phyloP scores from a whole-genome alignment of 805 yeast genomes.

The Yamadazyma akitaensis region DNA sequence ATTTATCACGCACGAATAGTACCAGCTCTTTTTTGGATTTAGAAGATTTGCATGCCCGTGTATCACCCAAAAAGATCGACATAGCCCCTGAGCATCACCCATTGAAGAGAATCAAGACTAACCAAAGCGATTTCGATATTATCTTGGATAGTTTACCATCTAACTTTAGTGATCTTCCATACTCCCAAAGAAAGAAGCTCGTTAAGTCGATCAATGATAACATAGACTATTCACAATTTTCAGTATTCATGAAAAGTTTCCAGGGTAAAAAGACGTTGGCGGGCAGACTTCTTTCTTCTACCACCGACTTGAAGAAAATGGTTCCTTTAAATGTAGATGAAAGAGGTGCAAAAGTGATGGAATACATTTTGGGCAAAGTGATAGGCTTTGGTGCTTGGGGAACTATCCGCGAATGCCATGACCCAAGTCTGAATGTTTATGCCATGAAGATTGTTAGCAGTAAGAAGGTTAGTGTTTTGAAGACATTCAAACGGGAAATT shows the following conservation, averaged over 20 bases:
- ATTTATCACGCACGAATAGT: slow-evolving; percentile 17
- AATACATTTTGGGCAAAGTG: slow-evolving; percentile 62
- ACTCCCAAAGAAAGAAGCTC: slow-evolving; percentile 54
- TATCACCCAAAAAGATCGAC: slow-evolving; percentile 41
- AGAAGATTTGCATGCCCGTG: slow-evolving; percentile 41
- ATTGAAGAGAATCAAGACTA: slow-evolving; percentile 8
- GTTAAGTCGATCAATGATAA: slow-evolving; percentile 36
- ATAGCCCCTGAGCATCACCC: slow-evolving; percentile 1
- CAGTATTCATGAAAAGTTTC: slow-evolving; percentile 36
- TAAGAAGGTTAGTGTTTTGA: slow-evolving; percentile 36
- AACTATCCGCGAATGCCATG: slow-evolving; percentile 64
- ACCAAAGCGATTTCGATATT: slow-evolving; percentile 28
- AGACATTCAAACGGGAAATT: slow-evolving; percentile 67
- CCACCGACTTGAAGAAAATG: slow-evolving; percentile 31
- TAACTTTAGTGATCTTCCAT: slow-evolving; percentile 54
- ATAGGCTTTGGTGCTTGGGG: slow-evolving; percentile 94
- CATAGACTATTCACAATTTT: slow-evolving; percentile 43
- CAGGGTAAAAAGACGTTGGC: slow-evolving; percentile 38
- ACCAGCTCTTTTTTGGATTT: slow-evolving; percentile 40
- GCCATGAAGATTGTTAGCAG: slow-evolving; percentile 61
- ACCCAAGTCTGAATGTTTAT: slow-evolving; percentile 25
- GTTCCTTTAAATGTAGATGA: slow-evolving; percentile 50
- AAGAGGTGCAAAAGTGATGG: slow-evolving; percentile 64
- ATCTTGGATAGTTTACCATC: slow-evolving; percentile 46
- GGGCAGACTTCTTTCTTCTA: slow-evolving; percentile 38